Evolutionary conservation across 2,329 filamentous ascomycete genomes (phyloP).

Genomic region (Alternaria triticimaculans): DNA sequence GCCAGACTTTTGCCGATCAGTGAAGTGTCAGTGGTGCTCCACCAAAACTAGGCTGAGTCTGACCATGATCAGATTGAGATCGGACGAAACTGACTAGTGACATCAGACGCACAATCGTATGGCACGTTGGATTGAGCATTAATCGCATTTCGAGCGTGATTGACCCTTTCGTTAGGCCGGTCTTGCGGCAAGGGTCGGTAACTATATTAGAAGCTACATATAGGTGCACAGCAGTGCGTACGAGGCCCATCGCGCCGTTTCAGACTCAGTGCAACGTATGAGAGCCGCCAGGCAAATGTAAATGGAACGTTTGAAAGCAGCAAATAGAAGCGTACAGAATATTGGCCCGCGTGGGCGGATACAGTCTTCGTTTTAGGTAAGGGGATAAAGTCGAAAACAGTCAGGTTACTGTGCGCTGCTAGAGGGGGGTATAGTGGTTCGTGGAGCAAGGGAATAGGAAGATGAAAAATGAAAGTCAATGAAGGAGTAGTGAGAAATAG

Average conservation of each 20-base stretch:
- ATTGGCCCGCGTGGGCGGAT: conserved; percentile 51
- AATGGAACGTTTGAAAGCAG: conserved; percentile 9
- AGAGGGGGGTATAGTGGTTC: conserved; percentile 44
- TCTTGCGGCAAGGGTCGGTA: conserved; percentile 16
- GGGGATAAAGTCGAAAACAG: conserved; percentile 23
- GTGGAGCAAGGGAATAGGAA: conserved; percentile 22
- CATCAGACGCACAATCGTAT: conserved; percentile 5
- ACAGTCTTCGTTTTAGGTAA: conserved; percentile 48
- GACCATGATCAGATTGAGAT: neutral
- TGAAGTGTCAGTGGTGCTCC: conserved; percentile 8
- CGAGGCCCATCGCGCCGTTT: conserved; percentile 24
- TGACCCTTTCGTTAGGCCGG: conserved; percentile 13
- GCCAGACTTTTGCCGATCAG: conserved; percentile 14
- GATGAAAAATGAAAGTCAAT: neutral
- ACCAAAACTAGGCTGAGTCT: neutral
- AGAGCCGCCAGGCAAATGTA: conserved; percentile 5
- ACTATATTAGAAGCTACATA: conserved; percentile 27
- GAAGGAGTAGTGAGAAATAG: conserved; percentile 19
- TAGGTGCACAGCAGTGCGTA: conserved; percentile 20
- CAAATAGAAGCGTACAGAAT: conserved; percentile 35
- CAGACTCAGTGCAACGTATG: conserved; percentile 15
- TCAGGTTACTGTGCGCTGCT: conserved; percentile 18
- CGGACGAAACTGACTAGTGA: conserved; percentile 5
- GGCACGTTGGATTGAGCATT: conserved; percentile 10
- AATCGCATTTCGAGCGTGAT: conserved; percentile 17